phyloP scores from a whole-genome alignment of 1,284 basidiomycete species.

The Wallemia mellicola region DNA sequence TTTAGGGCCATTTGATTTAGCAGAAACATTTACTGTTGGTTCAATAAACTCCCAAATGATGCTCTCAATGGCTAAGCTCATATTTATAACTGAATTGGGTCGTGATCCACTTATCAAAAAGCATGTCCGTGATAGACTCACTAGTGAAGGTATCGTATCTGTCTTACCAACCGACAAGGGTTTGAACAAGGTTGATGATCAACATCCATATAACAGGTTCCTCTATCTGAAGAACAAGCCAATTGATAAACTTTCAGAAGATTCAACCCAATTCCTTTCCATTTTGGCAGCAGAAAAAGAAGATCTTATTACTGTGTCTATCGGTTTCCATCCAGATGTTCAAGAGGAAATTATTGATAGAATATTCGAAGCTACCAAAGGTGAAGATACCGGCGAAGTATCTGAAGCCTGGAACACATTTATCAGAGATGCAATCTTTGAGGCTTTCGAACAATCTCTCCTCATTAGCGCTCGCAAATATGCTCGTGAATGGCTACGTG shows the following conservation, averaged over 20 bases:
- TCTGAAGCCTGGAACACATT: slow-evolving; percentile 80
- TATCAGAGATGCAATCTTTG: slow-evolving; percentile 43
- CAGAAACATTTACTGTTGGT: neutral
- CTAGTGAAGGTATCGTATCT: slow-evolving; percentile 42
- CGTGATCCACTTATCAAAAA: slow-evolving; percentile 71
- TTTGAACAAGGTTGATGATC: slow-evolving; percentile 61
- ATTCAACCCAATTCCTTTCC: slow-evolving; percentile 45
- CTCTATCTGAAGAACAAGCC: slow-evolving; percentile 75
- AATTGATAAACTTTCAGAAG: slow-evolving; percentile 31
- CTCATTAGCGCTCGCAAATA: slow-evolving; percentile 57
- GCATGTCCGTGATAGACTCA: slow-evolving; percentile 47
- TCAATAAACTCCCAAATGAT: neutral
- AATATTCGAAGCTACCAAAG: slow-evolving; percentile 34
- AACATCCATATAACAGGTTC: slow-evolving; percentile 70
- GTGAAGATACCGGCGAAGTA: slow-evolving; percentile 13
- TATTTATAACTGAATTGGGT: slow-evolving; percentile 66
- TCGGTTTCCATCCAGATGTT: slow-evolving; percentile 18
- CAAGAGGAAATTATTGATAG: slow-evolving; percentile 58
- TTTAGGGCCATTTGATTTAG: neutral
- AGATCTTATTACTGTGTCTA: slow-evolving; percentile 38
- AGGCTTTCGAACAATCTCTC: slow-evolving; percentile 46
- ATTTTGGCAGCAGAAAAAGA: slow-evolving; percentile 77
- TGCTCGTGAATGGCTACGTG: slow-evolving; percentile 62
- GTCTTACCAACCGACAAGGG: slow-evolving; percentile 74
- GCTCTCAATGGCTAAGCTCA: slow-evolving; percentile 29